Percentiles rank a stretch among this genome's conserved stretches.
phyloP scores from a whole-genome alignment of 768 basidiomycete species.

The Pholiota conissans region DNA sequence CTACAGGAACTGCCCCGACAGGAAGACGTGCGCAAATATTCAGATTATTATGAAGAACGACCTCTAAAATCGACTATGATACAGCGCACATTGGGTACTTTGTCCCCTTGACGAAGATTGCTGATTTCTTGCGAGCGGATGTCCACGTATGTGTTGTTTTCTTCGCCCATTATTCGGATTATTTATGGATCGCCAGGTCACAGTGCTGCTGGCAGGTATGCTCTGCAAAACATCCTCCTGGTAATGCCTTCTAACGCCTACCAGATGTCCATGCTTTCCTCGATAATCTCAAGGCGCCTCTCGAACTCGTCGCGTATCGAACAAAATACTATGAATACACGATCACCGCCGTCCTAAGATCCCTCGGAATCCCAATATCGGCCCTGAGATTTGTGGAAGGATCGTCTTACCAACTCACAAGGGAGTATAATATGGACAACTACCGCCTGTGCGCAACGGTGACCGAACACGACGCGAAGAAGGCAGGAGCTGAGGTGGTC shows the following conservation, averaged over 20 bases:
- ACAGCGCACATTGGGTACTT: conserved; percentile 97
- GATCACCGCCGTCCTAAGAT: conserved; percentile 79
- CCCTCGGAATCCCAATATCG: conserved; percentile 88
- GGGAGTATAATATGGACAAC: conserved; percentile 93
- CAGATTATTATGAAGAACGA: background rate
- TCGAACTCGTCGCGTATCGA: conserved; percentile 86
- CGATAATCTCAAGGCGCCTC: conserved; percentile 94
- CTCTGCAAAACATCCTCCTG: background rate
- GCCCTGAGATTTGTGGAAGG: conserved; percentile 85
- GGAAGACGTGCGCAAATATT: conserved; percentile 73
- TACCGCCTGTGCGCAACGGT: conserved; percentile 91
- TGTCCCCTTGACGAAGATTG: conserved; percentile 91
- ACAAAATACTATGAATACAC: conserved; percentile 89
- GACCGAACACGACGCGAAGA: conserved; percentile 95
- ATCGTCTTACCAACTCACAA: conserved; percentile 88
- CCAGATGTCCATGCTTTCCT: conserved; percentile 95
- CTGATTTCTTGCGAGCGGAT: conserved; percentile 92
- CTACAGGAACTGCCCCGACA: conserved; percentile 85
- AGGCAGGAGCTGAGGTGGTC: conserved; percentile 98
- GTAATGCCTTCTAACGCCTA: background rate
- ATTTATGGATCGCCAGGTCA: conserved; percentile 47
- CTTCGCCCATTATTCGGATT: conserved; percentile 14
- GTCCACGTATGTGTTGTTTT: conserved; percentile 57
- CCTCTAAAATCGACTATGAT: background rate
- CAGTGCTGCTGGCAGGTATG: conserved; percentile 76